Percentiles rank a stretch among this genome's conserved stretches.
These are phyloP conservation scores for Alternaria triticina DNA, from an alignment of 2,329 filamentous ascomycete species.

Conservation along the genomic window DNA sequence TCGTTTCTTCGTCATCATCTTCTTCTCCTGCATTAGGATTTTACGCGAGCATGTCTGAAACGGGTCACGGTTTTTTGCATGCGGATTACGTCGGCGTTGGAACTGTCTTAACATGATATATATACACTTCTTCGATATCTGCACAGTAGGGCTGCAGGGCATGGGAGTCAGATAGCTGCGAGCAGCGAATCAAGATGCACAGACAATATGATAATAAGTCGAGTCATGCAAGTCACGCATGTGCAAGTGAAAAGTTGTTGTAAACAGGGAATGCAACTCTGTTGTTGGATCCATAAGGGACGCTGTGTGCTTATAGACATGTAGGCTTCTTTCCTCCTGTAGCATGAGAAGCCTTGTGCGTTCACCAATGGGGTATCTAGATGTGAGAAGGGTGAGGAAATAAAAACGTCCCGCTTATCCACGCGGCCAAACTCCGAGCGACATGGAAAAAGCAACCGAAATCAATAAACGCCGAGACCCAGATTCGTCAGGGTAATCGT, in stretches of 20 bases:
- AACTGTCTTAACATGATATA: conserved; percentile 9
- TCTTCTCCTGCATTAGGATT: background rate
- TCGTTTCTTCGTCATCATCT: background rate
- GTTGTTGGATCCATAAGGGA: conserved; percentile 42
- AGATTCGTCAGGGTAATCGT: background rate
- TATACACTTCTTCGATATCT: conserved; percentile 5
- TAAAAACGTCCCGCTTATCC: background rate
- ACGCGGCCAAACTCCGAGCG: background rate
- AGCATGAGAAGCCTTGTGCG: conserved; percentile 45
- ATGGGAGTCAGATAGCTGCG: background rate
- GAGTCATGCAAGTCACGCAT: background rate
- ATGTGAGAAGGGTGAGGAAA: conserved; percentile 9
- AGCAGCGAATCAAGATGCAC: background rate
- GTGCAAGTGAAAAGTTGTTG: background rate
- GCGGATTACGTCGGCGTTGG: conserved; percentile 37
- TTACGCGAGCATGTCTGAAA: conserved; percentile 29
- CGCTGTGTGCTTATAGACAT: conserved; percentile 30
- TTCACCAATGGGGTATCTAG: conserved; percentile 41
- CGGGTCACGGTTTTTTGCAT: conserved; percentile 33
- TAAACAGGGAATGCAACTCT: conserved; percentile 15
- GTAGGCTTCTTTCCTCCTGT: conserved; percentile 26
- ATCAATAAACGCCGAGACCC: background rate
- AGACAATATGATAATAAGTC: background rate
- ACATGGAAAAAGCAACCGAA: background rate
- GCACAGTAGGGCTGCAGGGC: conserved; percentile 4